These are phyloP conservation scores for Vaccinium myrtillus DNA, from an alignment of 148 eudicot species.

Conservation along the genomic window DNA sequence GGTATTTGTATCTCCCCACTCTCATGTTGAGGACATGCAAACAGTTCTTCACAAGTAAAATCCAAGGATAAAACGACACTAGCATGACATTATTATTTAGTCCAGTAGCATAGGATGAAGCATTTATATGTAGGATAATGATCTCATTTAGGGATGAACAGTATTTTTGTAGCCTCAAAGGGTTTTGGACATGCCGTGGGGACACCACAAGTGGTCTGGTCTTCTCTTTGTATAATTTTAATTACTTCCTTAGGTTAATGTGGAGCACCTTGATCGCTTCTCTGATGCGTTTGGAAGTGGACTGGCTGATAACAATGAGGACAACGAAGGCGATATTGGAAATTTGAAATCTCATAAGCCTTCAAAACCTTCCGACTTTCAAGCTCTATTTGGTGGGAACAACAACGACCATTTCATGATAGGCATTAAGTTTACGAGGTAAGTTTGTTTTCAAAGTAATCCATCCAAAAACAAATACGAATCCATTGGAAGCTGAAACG, in stretches of 20 bases:
- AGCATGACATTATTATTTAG: neutral
- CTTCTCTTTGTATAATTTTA: conserved; percentile 12
- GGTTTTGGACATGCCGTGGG: neutral
- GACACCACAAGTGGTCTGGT: neutral
- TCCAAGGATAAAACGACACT: neutral
- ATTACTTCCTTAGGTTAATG: conserved; percentile 51
- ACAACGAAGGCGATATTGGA: conserved; percentile 22
- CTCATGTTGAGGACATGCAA: neutral
- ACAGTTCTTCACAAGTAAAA: neutral
- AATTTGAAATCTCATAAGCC: conserved; percentile 37
- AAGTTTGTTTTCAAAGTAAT: conserved; percentile 13
- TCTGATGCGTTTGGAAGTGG: conserved; percentile 62
- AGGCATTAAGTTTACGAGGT: conserved; percentile 86
- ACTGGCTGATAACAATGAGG: conserved; percentile 37
- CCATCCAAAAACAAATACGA: neutral
- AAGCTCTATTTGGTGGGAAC: conserved; percentile 79
- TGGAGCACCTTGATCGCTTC: conserved; percentile 73
- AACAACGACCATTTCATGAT: conserved; percentile 85
- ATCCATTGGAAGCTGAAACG: neutral
- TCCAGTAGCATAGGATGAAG: neutral
- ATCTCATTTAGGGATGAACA: neutral
- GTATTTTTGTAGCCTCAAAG: neutral
- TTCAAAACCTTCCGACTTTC: conserved; percentile 74
- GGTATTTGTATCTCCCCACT: conserved; percentile 36
- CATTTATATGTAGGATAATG: neutral